Conservation (phyloP, 1,284 basidiomycete genomes). For the Amylostereum areolatum region DNA sequence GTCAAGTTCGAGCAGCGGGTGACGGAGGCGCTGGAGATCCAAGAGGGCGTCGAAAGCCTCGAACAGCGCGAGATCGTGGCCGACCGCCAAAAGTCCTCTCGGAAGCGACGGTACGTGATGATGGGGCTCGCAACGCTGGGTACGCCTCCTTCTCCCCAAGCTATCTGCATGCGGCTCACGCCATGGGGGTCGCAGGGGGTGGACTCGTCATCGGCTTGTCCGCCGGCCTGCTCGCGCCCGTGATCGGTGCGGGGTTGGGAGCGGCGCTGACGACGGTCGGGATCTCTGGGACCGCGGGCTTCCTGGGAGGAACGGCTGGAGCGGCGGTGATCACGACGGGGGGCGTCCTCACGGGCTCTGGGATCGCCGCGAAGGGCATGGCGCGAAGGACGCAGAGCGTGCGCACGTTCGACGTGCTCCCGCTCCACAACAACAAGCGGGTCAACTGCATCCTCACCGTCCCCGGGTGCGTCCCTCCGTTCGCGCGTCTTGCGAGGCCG, state of each 20-base stretch:
- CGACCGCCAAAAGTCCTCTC: constrained; percentile 61
- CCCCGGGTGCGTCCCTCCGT: constrained; percentile 62
- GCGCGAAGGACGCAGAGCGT: constrained; percentile 81
- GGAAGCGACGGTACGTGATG: constrained; percentile 70
- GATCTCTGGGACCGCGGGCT: constrained; percentile 80
- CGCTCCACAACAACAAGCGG: constrained; percentile 92
- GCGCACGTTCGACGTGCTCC: constrained; percentile 84
- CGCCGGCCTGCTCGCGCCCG: constrained; percentile 86
- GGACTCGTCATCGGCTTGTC: constrained; percentile 92
- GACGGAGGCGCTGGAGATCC: constrained; percentile 90
- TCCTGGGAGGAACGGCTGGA: constrained; percentile 85
- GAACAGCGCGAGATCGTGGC: constrained; percentile 78
- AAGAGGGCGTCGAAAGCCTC: constrained; percentile 80
- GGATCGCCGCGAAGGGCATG: constrained; percentile 89
- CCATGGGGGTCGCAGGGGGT: constrained; percentile 68
- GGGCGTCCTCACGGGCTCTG: constrained; percentile 83
- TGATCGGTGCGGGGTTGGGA: constrained; percentile 88
- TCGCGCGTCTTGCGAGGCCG: constrained; percentile 3
- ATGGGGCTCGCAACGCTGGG: constrained; percentile 73
- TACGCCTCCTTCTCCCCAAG: constrained; percentile 22
- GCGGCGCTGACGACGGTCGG: constrained; percentile 86
- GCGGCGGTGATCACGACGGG: constrained; percentile 92
- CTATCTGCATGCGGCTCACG: no score
- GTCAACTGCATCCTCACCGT: constrained; percentile 91
- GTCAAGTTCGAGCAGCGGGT: constrained; percentile 90